Base-by-base conservation (phyloP, 2,329 filamentous ascomycete species). In the Lomentospora prolificans region DNA sequence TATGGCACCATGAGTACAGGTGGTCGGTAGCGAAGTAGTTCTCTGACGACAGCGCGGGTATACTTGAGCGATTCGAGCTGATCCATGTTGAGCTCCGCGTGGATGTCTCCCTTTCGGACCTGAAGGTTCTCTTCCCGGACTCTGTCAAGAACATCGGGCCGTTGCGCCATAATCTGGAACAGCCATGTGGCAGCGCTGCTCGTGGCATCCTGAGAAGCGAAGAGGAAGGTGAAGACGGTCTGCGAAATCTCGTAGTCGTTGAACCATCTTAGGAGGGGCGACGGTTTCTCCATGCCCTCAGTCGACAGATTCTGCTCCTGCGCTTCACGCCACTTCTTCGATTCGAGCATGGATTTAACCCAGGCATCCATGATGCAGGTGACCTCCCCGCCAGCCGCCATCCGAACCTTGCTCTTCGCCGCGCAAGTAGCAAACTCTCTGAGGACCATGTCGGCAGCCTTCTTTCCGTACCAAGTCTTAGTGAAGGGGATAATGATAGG, bases 1-100 rank as follows among this genome's bases (percentile, higher is more conserved):
- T 97, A 97, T 31, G 94, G 94, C 53, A 96, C 89, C 90, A 99
- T 96, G 71, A 96, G 81, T 65, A 99, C 94, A 57, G 94, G 94
- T 61, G 94, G 94, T 57, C 92, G 88, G 78, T 95, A 97, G 67
- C 94, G 89, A 61, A 96, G 82, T 57, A 90, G 86, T 75, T 96
- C 90, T 64, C 88, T 90, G 61, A 97, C 88, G 46, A 96, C 89
- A 41, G 90, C 92, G 58, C 90, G 87, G 46, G 94, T 97, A 71
- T 95, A 96, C 12, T 82, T 81, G 79, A 96, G 82, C 54, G 86
- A 85, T 67, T 97, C 94, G 50, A 97, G 82, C 71, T 94, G 79
- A 57, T 96, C 90, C 77, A 97, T 84, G 62, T 81, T 84, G 61
- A 96, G 73, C 14, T 81, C 76, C 22, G 82, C 84, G 60, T 87